A percentile compares a stretch with the other conserved stretches of the same genome.
These are phyloP conservation scores for Nephromyces sp. DNA, from an alignment of 169 alveolate species.

Conservation along the genomic window DNA sequence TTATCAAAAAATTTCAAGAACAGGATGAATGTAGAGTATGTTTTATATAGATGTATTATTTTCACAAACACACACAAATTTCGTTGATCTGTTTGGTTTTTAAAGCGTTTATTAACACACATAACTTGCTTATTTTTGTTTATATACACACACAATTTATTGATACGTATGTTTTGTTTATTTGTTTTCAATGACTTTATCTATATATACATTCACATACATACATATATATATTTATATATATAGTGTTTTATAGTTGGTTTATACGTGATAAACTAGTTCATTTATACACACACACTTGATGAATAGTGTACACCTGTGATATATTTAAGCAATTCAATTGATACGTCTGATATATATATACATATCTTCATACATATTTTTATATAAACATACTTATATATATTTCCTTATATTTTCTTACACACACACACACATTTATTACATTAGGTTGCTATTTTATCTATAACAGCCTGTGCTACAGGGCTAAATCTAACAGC, in stretches of 20 bases:
- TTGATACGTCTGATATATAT: too few relatives aligned
- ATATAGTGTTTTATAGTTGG: too few relatives aligned
- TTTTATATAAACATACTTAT: not conserved
- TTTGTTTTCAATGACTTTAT: not conserved
- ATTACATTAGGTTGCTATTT: conserved; percentile 52
- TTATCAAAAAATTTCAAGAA: conserved; percentile 79
- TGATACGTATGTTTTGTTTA: not conserved
- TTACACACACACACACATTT: too few relatives aligned
- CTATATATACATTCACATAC: not conserved
- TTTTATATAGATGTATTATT: not conserved
- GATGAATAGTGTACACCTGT: not conserved
- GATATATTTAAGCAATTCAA: not conserved
- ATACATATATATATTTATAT: not conserved
- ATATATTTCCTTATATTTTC: not conserved
- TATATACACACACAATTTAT: too few relatives aligned
- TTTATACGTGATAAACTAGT: too few relatives aligned
- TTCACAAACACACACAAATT: not conserved
- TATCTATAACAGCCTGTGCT: conserved; percentile 90
- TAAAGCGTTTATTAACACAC: not conserved
- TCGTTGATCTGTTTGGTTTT: not conserved
- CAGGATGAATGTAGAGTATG: conserved; percentile 46
- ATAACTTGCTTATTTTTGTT: too few relatives aligned
- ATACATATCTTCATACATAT: not conserved
- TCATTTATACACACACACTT: not conserved
- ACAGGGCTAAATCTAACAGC: conserved; percentile 87